phyloP scores from a whole-genome alignment of 495 filamentous ascomycete genomes.

The Saxophila tyrrhenica region DNA sequence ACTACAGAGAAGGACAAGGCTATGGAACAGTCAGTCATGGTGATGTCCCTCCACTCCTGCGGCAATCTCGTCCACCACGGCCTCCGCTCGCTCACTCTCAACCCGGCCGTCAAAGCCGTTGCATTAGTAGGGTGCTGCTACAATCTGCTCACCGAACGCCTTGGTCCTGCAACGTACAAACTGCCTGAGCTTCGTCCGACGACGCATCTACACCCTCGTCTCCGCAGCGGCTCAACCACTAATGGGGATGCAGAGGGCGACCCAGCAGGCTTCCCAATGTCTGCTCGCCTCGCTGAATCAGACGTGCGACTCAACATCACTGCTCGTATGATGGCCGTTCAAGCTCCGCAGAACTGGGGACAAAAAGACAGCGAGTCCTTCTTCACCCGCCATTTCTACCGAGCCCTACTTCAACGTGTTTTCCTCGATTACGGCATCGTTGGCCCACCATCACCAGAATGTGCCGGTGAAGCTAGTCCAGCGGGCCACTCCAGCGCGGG shows the following conservation, averaged over 20 bases:
- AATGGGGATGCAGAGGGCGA: constrained; percentile 40
- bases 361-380: constrained; percentile 66
- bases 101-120: constrained; percentile 72
- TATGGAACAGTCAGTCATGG: constrained; percentile 50
- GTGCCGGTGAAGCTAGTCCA: constrained; percentile 25
- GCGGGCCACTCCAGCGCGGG: constrained; percentile 33
- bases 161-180: constrained; percentile 79
- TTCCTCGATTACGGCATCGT: constrained; percentile 74
- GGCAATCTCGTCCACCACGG: constrained; percentile 95
- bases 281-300: constrained; percentile 53
- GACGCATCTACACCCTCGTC: constrained; percentile 41
- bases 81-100: constrained; percentile 70
- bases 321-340: constrained; percentile 90
- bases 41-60: constrained; percentile 91
- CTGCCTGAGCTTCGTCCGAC: constrained; percentile 48
- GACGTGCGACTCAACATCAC: constrained; percentile 88
- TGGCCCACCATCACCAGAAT: constrained; percentile 38
- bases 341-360: constrained; percentile 90
- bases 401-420: constrained; percentile 78
- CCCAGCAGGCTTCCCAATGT: constrained; percentile 89
- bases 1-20: not conserved
- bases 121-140: constrained; percentile 97
- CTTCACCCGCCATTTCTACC: constrained; percentile 90
- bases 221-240: constrained; percentile 21
- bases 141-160: constrained; percentile 83